Base-by-base conservation (phyloP, 805 yeast genomes). In the Metahyphopichia silvanorum region DNA sequence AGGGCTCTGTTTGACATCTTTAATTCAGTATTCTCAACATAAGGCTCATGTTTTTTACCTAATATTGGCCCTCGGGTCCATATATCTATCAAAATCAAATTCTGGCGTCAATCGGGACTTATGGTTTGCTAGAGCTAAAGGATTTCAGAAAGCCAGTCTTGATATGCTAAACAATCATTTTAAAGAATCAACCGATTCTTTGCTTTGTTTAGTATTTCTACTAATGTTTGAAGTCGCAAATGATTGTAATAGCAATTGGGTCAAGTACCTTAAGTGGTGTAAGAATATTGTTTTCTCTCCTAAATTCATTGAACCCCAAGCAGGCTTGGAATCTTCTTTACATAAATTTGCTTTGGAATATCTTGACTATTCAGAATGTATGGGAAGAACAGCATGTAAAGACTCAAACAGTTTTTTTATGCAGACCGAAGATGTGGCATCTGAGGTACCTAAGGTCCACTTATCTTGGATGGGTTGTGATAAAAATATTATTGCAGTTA, bases 401-500 rank as follows among this genome's bases (percentile, higher is more conserved):
- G 57, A 44, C 27, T 37, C 29, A 12, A 51, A 50, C 34, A 44
- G 46, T 24, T 52, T 48, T 35, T 47, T 56, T 32, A 33, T 43
- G 39, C 35, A 35, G 21, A 34, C 39, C 20, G 45, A 42, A 23
- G 42, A 42, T 4, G 36, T 11, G 9, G 13, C n/a, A 2, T 23
- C 25, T 9, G 35, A 16, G 38, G 29, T 11, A 26, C 29, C 25
- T 32, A 38, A 23, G 21, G 37, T 20, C 29, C 21, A 16, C 10
- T 46, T 53, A 9, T 44, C 57, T 17, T 59, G 65, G 65, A 55
- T 53, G 51, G 65, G 63, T 11, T 56, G 63, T 33, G 57, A 55
- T 25, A 38, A 42, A 25, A 30, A 39, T 6, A 38, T 59, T 27
- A 31, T 57, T 2, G 42, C 44, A 21, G 41, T 51, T 6, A 47